Conservation (phyloP, 169 alveolate genomes). For the Theileria luwenshuni region DNA sequence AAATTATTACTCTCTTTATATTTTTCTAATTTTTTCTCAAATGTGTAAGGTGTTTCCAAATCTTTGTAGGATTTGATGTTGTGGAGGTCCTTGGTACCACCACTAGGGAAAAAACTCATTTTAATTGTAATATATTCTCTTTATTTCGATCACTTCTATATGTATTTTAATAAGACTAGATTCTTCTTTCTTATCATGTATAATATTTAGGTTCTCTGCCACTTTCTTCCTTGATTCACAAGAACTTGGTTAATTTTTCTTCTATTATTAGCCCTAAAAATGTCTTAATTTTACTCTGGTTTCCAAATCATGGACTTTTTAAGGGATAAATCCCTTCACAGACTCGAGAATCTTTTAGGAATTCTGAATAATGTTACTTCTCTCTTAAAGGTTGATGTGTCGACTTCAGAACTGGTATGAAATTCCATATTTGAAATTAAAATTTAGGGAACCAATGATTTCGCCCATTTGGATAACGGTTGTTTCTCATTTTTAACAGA, state of each 20-base stretch:
- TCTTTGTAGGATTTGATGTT: not conserved
- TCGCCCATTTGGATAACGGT: no score
- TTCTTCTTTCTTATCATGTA: not conserved
- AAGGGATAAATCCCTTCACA: not conserved
- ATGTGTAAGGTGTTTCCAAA: not conserved
- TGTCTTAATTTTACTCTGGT: not conserved
- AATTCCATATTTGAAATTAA: no score
- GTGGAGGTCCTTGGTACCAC: not conserved
- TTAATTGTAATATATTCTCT: no score
- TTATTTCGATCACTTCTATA: not conserved
- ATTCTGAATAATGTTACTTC: constrained; percentile 1
- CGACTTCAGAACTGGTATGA: not conserved
- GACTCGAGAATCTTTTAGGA: constrained; percentile 7
- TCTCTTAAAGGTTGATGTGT: not conserved
- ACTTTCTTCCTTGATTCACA: constrained; percentile 17
- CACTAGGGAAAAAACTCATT: not conserved
- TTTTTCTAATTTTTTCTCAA: not conserved
- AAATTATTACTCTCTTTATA: not conserved
- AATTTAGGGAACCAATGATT: no score
- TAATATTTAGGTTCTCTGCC: not conserved
- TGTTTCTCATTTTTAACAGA: no score
- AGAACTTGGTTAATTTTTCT: not conserved
- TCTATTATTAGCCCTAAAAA: not conserved
- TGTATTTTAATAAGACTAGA: not conserved
- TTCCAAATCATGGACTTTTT: constrained; percentile 13